Evolutionary conservation across 441 rosid species (phyloP).

Genomic region (Rhodomyrtus psidioides): DNA sequence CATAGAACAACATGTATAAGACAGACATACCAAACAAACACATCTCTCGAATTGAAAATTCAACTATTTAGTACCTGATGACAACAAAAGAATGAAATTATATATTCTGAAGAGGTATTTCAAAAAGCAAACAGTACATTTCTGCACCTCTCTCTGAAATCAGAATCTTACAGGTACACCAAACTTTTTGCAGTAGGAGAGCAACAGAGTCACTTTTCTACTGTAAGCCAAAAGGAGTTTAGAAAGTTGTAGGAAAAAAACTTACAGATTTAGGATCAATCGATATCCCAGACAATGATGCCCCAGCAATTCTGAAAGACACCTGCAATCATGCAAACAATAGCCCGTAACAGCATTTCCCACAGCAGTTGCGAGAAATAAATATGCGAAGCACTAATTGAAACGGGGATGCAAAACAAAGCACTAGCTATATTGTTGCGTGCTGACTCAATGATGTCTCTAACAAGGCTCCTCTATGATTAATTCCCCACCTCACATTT

Average conservation of each 20-base stretch:
- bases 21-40: not conserved
- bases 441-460: not conserved
- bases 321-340: constrained; percentile 32
- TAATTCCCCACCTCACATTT: not conserved
- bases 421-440: not conserved
- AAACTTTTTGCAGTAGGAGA: not conserved
- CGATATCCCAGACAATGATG: constrained; percentile 73
- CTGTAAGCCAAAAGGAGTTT: not conserved
- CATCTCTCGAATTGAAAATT: not conserved
- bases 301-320: constrained; percentile 77
- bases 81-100: not conserved
- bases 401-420: not conserved
- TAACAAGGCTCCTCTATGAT: not conserved
- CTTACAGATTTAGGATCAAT: constrained; percentile 90
- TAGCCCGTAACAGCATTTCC: not conserved
- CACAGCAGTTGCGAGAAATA: not conserved
- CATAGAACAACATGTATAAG: not conserved
- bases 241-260: not conserved
- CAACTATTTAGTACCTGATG: not conserved
- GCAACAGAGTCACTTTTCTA: not conserved
- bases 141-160: not conserved
- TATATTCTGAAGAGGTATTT: not conserved
- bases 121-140: not conserved
- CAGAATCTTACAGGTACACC: not conserved
- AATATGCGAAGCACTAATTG: not conserved